Conservation (phyloP, 2,329 filamentous ascomycete genomes). For the Ophiostoma sp. region DNA sequence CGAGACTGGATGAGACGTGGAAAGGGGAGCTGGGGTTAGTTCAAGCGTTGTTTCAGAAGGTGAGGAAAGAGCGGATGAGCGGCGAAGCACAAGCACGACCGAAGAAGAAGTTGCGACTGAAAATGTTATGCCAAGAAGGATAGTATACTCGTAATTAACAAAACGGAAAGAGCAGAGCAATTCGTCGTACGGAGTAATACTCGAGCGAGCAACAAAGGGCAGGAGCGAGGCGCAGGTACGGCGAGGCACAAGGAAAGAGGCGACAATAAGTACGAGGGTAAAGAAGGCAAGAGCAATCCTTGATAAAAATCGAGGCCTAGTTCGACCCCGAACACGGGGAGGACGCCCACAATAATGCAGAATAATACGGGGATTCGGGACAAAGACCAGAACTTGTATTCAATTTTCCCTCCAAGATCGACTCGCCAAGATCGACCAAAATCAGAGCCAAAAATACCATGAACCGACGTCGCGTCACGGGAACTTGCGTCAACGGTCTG, state of each 20-base stretch:
- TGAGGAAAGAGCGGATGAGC: neutral
- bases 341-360: conserved; percentile 11
- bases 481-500: neutral
- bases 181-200: neutral
- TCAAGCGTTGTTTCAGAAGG: conserved; percentile 8
- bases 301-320: neutral
- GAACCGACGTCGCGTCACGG: neutral
- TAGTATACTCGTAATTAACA: neutral
- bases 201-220: conserved; percentile 3
- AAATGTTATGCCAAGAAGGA: neutral
- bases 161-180: neutral
- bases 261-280: neutral
- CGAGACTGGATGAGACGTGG: conserved; percentile 3
- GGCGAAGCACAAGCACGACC: neutral
- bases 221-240: conserved; percentile 3
- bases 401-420: neutral
- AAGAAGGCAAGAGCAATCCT: neutral
- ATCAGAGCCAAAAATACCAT: neutral
- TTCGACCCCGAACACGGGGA: neutral
- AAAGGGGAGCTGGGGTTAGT: neutral
- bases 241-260: neutral
- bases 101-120: neutral
- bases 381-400: neutral
- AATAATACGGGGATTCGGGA: neutral
- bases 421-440: neutral